Base-by-base conservation (phyloP, 441 rosid species). In the Codiaeum variegatum region DNA sequence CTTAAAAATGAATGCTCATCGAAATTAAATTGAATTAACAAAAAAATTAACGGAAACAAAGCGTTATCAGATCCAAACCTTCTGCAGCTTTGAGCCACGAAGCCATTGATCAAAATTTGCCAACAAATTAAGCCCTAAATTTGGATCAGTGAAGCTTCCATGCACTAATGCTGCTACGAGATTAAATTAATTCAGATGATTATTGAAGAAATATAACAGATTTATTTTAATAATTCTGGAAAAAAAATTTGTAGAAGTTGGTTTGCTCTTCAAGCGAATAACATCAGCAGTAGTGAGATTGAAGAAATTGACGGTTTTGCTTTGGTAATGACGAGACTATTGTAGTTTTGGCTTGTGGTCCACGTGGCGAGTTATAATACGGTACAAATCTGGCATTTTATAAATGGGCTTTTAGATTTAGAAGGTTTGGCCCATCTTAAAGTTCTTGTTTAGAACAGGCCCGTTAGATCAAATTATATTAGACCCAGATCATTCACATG, bases 51-150 rank as follows among this genome's bases (percentile, higher is more conserved):
- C 10, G 46, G 23, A 51, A 46, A 9, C 18, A 71, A 46, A 71
- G 16, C 12, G 72, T 26, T 42, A 29, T 28, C 24, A 75, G 71
- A 75, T 71, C 58, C 79, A 63, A 62, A 95, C 99, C 99, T 95
- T 95, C 99, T 32, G 99, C 99, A 72, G 91, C 98, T 83, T 93
- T 95, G 69, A 95, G 94, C 99, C 99, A 95, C 75, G 91, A 87
- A 73, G 97, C 92, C 99, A 95, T 95, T 72, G 78, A 77, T 11
- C 13, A 65, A 79, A 75, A 73, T 77, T 67, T 62, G 71, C 51
- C 24, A 38, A 44, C 74, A 62, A 72, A 69, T 40, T 62, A 72
- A 73, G 84, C 85, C 78, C 84, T 84, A 82, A 73, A 49, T 46
- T 66, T 56, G 68, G 80, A 84, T 78, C 62, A 28, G 46, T 40